Base-by-base conservation (phyloP, 2,329 filamentous ascomycete species). In the Talaromyces sp. region DNA sequence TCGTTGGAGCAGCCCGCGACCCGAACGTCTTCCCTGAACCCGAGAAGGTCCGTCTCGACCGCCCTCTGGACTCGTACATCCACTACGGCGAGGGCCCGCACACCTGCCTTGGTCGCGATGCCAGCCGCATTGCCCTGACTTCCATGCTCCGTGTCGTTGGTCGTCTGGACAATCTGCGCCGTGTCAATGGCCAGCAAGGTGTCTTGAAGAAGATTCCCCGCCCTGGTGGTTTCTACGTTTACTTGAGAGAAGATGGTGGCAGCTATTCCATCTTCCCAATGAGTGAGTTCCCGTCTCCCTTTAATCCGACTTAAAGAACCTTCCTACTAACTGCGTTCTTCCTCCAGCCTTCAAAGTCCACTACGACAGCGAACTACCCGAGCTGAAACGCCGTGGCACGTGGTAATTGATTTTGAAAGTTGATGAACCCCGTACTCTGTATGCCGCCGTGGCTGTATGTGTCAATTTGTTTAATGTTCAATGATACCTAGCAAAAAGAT, bases 141-240 rank as follows among this genome's bases (percentile, higher is more conserved):
- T 84, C 87, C 64, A 87, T 91, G 79, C 83, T 91, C 72, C 84
- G 88, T 54, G 82, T 83, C 0, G 74, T 90, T 1, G 89, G 88
- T 67, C 77, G 80, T 61, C 77, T 85, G 65, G 80, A 83, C 65
- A 86, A 85, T 58, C 71, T 92, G 11, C 77, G 85, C 6, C 80
- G 86, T 31, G 86, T 84, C 0, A 77, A 83, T 0, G 89, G 89
- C 0, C 75, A 82, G 0, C 85, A 89, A 73, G 89, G 89, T 0
- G 76, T 85, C 68, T 71, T 91, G 64, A 89, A 90, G 79, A 88
- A 84, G 77, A 79, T 90, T 1, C 74, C 78, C 0, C 78, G 80
- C 9, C 76, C 79, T 0, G 84, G 81, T 0, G 84, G 84, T 0
- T 82, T 81, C 70, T 83, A 78, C 10, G 75, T 83, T 7, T 91